A percentile compares a stretch with the other conserved stretches of the same genome.
These are phyloP conservation scores for Ascoidea tarda DNA, from an alignment of 805 yeast genomes.

Conservation along the genomic window DNA sequence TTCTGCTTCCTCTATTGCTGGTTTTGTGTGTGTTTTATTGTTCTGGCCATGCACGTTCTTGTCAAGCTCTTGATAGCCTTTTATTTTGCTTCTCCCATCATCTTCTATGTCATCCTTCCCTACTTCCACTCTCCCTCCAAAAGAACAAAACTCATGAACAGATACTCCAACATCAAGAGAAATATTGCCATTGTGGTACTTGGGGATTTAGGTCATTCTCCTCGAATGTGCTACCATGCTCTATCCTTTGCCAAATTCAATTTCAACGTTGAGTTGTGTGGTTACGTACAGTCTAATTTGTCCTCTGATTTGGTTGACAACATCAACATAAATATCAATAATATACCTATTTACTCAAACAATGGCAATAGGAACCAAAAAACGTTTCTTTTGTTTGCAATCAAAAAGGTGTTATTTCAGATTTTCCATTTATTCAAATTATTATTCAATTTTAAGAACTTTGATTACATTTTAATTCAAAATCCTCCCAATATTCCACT, in stretches of 20 bases:
- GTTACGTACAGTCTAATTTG: slow-evolving; percentile 51
- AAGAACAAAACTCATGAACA: not conserved
- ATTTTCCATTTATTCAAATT: slow-evolving; percentile 28
- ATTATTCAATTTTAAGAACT: slow-evolving; percentile 39
- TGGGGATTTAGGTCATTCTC: slow-evolving; percentile 93
- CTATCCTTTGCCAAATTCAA: slow-evolving; percentile 44
- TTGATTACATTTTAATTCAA: slow-evolving; percentile 61
- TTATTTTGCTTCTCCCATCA: slow-evolving; percentile 19
- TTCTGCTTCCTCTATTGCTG: no score
- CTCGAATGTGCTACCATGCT: slow-evolving; percentile 89
- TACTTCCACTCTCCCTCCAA: slow-evolving; percentile 14
- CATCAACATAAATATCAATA: slow-evolving; percentile 34
- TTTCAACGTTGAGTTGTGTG: slow-evolving; percentile 71
- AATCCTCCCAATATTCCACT: slow-evolving; percentile 93
- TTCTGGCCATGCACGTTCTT: slow-evolving; percentile 1
- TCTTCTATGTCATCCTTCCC: slow-evolving; percentile 28
- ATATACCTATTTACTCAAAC: slow-evolving; percentile 20
- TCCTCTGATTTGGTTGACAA: slow-evolving; percentile 37
- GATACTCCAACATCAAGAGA: slow-evolving; percentile 16
- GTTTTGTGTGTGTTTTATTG: no score
- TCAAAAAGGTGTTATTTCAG: slow-evolving; percentile 46
- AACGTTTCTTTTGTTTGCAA: slow-evolving; percentile 7
- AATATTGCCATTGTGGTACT: slow-evolving; percentile 69
- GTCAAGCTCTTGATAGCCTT: slow-evolving; percentile 5
- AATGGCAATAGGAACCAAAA: slow-evolving; percentile 15